Conservation (phyloP, 805 yeast species). For the Candida sonorensis region DNA sequence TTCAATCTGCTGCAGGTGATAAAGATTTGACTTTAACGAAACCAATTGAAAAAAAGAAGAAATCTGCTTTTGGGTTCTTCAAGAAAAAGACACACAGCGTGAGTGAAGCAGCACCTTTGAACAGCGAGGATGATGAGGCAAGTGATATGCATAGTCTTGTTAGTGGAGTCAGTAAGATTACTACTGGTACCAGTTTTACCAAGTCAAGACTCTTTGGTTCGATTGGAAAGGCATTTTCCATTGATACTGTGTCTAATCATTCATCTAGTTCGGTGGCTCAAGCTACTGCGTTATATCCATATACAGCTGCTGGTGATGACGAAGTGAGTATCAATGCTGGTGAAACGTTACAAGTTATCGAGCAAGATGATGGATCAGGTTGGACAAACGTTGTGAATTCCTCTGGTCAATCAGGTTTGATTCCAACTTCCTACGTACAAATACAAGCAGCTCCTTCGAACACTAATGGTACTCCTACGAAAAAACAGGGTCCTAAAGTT, state of each 20-base stretch:
- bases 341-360: conserved; percentile 51
- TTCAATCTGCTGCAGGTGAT: conserved; percentile 77
- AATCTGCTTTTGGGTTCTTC: conserved; percentile 42
- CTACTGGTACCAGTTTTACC: conserved; percentile 14
- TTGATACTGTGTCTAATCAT: conserved; percentile 4
- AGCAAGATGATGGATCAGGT: conserved; percentile 83
- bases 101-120: conserved; percentile 7
- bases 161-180: conserved; percentile 23
- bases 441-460: conserved; percentile 20
- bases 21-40: conserved; percentile 57
- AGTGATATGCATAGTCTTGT: conserved; percentile 22
- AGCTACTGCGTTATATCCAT: conserved; percentile 54
- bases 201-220: conserved; percentile 23
- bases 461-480: conserved; percentile 5
- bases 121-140: conserved; percentile 10
- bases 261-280: conserved; percentile 3
- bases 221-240: conserved; percentile 13
- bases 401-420: conserved; percentile 56
- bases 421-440: conserved; percentile 76
- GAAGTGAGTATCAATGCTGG: conserved; percentile 61
- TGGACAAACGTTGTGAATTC: conserved; percentile 70
- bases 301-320: conserved; percentile 65
- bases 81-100: conserved; percentile 9
- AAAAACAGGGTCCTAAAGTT: conserved; percentile 68
- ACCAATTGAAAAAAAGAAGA: conserved; percentile 47